These are phyloP conservation scores for Durusdinium trenchii DNA, from an alignment of 73 alveolate genomes.

Conservation along the genomic window DNA sequence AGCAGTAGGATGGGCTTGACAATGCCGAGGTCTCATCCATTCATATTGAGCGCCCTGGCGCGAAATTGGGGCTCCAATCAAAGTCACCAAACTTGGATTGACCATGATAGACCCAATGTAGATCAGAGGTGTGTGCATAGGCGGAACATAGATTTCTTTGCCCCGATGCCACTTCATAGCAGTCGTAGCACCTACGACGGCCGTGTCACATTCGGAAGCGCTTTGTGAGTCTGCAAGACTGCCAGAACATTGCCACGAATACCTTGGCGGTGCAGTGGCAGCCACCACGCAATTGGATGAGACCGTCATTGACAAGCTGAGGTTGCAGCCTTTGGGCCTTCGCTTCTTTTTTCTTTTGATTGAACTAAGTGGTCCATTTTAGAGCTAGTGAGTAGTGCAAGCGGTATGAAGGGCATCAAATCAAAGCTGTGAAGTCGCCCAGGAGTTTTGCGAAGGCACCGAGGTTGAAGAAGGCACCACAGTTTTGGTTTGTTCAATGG, in stretches of 20 bases:
- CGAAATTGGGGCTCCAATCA: no score
- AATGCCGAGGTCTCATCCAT: conserved; percentile 70
- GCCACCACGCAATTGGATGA: conserved; percentile 55
- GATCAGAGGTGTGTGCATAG: no score
- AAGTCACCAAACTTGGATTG: no score
- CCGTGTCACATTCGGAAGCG: not conserved
- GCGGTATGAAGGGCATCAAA: not conserved
- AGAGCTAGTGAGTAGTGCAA: no score
- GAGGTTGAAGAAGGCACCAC: conserved; percentile 50
- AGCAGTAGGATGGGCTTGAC: not conserved
- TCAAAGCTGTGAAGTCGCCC: not conserved
- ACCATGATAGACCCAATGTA: no score
- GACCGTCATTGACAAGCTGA: conserved; percentile 10
- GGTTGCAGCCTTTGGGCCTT: no score
- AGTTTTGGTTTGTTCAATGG: no score
- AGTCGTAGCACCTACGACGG: no score
- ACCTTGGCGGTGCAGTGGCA: conserved; percentile 39
- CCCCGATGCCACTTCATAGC: no score
- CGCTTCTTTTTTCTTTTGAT: no score
- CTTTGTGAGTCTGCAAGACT: not conserved
- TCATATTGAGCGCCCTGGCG: conserved; percentile 56
- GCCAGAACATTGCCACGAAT: conserved; percentile 88
- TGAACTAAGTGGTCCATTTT: no score
- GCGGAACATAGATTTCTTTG: no score
- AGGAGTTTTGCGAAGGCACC: conserved; percentile 91